Conservation (phyloP, 495 filamentous ascomycete species). For the Massariosphaeria phaeospora region DNA sequence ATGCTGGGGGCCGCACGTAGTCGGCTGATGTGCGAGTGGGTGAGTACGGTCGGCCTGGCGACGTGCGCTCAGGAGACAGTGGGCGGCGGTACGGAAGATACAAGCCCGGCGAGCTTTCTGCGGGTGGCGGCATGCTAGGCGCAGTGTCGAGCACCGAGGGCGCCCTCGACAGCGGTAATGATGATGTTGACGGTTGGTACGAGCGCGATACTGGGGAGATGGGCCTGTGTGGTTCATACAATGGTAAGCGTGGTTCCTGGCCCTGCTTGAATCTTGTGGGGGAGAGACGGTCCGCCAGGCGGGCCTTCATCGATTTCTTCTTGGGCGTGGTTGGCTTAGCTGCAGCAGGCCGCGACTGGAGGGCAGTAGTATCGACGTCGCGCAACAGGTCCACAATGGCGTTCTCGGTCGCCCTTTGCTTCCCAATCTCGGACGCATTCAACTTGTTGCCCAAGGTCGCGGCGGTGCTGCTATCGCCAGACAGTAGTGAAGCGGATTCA, state of each 20-base stretch:
- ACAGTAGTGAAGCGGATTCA: constrained; percentile 22
- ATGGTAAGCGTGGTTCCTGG: constrained; percentile 28
- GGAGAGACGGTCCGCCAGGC: constrained; percentile 27
- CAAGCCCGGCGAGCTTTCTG: constrained; percentile 46
- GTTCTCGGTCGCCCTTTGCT: constrained; percentile 21
- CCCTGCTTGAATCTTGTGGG: constrained; percentile 6
- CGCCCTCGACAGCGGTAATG: constrained; percentile 45
- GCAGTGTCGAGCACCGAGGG: constrained; percentile 53
- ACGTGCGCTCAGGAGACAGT: constrained; percentile 42
- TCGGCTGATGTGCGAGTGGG: constrained; percentile 62
- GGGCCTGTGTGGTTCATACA: constrained; percentile 32
- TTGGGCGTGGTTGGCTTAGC: not conserved
- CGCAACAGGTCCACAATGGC: constrained; percentile 32
- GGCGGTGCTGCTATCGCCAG: constrained; percentile 13
- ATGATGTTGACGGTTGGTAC: constrained; percentile 39
- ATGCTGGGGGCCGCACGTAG: constrained; percentile 63
- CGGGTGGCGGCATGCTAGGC: constrained; percentile 54
- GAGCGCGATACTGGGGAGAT: constrained; percentile 39
- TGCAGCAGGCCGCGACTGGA: not conserved
- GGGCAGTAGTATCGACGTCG: constrained; percentile 10
- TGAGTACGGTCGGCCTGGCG: constrained; percentile 68
- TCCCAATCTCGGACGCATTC: constrained; percentile 9
- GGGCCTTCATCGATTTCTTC: constrained; percentile 31
- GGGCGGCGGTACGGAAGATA: constrained; percentile 41
- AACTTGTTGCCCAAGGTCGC: constrained; percentile 21